These are phyloP conservation scores for Xanthoparmelia taractica DNA, from an alignment of 495 filamentous ascomycete genomes.

Conservation along the genomic window DNA sequence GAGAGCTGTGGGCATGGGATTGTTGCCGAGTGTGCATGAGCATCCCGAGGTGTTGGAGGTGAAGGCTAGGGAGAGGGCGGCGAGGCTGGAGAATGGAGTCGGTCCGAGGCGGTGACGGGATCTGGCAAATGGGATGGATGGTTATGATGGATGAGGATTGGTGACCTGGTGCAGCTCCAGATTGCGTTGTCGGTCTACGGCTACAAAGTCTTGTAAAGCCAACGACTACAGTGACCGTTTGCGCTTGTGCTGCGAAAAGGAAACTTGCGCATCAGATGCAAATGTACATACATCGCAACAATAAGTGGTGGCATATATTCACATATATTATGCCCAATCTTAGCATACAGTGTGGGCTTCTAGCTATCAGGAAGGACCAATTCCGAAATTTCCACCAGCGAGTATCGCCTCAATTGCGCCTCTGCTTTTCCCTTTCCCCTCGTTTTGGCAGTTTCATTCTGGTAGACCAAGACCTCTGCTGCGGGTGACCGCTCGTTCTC, in stretches of 20 bases:
- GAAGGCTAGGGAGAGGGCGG: slow-evolving; percentile 24
- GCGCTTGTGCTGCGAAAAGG: not conserved
- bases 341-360: slow-evolving; percentile 1
- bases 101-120: not conserved
- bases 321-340: not conserved
- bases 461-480: not conserved
- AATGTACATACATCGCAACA: not conserved
- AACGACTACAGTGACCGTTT: not conserved
- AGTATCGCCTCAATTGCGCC: not conserved
- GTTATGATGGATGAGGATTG: not conserved
- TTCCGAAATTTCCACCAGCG: not conserved
- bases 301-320: not conserved
- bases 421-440: not conserved
- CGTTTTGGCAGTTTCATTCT: not conserved
- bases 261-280: not conserved
- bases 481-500: slow-evolving; percentile 12
- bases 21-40: slow-evolving; percentile 85
- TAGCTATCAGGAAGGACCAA: not conserved
- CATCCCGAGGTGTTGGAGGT: slow-evolving; percentile 78
- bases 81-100: slow-evolving; percentile 3
- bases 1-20: slow-evolving; percentile 75
- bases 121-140: not conserved
- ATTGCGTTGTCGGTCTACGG: not conserved
- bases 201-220: not conserved
- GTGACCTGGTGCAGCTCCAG: not conserved